Base-by-base conservation (phyloP, 2,329 filamentous ascomycete species). In the Verticillium nubilum region DNA sequence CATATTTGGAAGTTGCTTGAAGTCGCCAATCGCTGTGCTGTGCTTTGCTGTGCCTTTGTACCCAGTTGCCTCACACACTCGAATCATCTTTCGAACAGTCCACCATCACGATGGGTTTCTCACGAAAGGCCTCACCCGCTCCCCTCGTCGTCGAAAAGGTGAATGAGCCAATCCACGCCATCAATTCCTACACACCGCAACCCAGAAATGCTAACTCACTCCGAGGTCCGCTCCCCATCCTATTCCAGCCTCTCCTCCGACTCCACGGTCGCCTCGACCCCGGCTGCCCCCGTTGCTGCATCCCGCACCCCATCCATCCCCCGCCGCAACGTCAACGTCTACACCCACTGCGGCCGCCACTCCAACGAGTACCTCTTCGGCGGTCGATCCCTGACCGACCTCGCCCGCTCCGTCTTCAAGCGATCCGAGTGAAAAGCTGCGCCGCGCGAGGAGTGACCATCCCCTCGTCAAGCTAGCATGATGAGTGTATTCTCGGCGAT, bases 301-400 rank as follows among this genome's bases (percentile, higher is more conserved):
- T 9, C 17, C 54, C 27, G 19, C 33, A 10, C 56, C 17, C 28
- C 56, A 17, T 29, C 35, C 42, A 52, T 57, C 56, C 56, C 56
- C 26, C 56, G 42, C 37, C 56, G 56, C 56, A 57, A 57, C 56
- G 47, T 78, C 64, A 84, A 84, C 62, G 75, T 79, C 50, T 76
- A 83, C 69, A 83, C 80, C 35, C 80, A 81, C 60, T 84, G 82
- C 62, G 82, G 82, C 15, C 75, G 82, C 15, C 81, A 84, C 68
- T 79, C 79, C 42, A 76, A 82, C 64, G 79, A 84, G 65, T 81
- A 77, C 60, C 71, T 84, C 15, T 80, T 84, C 61, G 72, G 79
- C 33, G 81, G 81, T 1, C 77, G 76, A 50, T 80, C 76, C 2
- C 66, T 81, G 25, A 68, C 73, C 7, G 77, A 78, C 52, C 67